Conservation (phyloP, 2,329 filamentous ascomycete genomes). For the Macroventuria anomochaeta region DNA sequence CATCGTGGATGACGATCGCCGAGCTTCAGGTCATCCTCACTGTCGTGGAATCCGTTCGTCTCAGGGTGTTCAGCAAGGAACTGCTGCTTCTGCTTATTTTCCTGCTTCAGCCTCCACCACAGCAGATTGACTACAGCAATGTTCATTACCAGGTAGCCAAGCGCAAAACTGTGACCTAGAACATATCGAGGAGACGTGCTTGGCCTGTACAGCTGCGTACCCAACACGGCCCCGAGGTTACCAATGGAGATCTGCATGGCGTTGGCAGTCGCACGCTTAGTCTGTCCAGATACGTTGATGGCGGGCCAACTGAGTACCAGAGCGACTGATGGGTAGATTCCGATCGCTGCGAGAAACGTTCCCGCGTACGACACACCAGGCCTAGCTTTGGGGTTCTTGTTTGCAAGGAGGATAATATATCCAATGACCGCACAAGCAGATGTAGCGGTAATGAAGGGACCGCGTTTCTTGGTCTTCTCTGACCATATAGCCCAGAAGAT, state of each 20-base stretch:
- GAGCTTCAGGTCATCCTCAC: conserved; percentile 37
- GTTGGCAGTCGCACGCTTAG: conserved; percentile 59
- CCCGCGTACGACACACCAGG: conserved; percentile 49
- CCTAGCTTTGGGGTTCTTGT: conserved; percentile 36
- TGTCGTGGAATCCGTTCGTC: conserved; percentile 40
- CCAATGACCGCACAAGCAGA: conserved; percentile 44
- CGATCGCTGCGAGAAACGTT: conserved; percentile 48
- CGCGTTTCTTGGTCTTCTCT: conserved; percentile 40
- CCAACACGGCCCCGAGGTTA: conserved; percentile 53
- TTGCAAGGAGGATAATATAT: conserved; percentile 49
- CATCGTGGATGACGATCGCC: conserved; percentile 48
- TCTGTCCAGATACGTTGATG: conserved; percentile 62
- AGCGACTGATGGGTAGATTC: conserved; percentile 50
- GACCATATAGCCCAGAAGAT: conserved; percentile 45
- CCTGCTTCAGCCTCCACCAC: conserved; percentile 40
- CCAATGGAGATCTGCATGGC: conserved; percentile 59
- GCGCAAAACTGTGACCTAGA: conserved; percentile 45
- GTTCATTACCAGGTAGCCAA: conserved; percentile 44
- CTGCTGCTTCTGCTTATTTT: conserved; percentile 41
- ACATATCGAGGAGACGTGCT: conserved; percentile 45
- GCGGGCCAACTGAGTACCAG: conserved; percentile 57
- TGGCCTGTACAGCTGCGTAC: conserved; percentile 48
- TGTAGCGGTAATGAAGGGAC: conserved; percentile 46
- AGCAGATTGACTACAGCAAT: conserved; percentile 40
- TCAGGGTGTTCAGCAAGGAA: conserved; percentile 33